Conservation (phyloP, 208 protist species). For the Perkinsela sp. region DNA sequence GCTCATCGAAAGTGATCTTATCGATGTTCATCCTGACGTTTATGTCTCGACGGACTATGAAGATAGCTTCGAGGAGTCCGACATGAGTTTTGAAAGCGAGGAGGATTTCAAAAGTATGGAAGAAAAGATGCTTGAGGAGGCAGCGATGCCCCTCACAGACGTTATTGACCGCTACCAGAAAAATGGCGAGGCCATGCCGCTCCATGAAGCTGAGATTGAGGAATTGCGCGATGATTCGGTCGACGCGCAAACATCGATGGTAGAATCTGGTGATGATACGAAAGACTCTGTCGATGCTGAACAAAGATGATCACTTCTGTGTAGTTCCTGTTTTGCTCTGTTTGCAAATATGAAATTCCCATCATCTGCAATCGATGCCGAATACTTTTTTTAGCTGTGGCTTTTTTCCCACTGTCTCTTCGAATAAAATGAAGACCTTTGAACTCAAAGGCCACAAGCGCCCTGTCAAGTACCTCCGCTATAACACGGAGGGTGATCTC, state of each 20-base stretch:
- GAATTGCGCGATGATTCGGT: background rate
- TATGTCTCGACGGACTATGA: background rate
- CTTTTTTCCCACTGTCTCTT: background rate
- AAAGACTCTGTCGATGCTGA: too few species aligned
- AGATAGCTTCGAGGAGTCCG: background rate
- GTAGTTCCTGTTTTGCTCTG: too few species aligned
- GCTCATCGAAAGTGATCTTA: background rate
- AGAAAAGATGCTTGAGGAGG: background rate
- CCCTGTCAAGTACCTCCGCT: slow-evolving; percentile 69
- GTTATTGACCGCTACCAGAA: background rate
- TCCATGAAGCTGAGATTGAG: background rate
- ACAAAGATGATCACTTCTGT: too few species aligned
- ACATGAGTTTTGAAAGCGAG: too few species aligned
- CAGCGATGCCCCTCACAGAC: background rate
- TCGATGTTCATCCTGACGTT: background rate
- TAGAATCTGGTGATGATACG: too few species aligned
- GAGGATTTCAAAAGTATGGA: background rate
- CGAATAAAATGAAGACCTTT: slow-evolving; percentile 14
- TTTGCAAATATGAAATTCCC: too few species aligned
- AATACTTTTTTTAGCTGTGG: too few species aligned
- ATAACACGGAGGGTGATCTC: slow-evolving; percentile 88
- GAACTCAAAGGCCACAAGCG: slow-evolving; percentile 63
- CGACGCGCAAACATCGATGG: too few species aligned
- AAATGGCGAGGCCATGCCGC: background rate
- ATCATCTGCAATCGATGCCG: too few species aligned